phyloP scores from a whole-genome alignment of 345 rosid genomes.

The Erysimum cheiranthoides region DNA sequence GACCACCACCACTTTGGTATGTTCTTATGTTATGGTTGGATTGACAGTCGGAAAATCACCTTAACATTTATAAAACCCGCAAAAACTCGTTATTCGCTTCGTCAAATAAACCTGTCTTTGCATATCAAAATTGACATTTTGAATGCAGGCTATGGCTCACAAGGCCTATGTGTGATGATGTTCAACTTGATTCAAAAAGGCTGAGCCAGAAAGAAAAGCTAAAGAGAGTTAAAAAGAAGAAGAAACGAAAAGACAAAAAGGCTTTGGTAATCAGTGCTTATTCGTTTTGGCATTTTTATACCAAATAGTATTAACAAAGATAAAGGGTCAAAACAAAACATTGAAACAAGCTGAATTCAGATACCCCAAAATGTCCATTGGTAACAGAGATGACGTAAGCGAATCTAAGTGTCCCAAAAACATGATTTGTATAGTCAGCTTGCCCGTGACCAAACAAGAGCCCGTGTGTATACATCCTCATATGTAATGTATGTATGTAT shows the following conservation, averaged over 20 bases:
- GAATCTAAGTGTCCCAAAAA: slow-evolving; percentile 36
- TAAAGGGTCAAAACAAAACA: slow-evolving; percentile 33
- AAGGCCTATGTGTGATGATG: not conserved
- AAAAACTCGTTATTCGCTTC: no score
- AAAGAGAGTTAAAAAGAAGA: slow-evolving; percentile 14
- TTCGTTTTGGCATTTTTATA: slow-evolving; percentile 15
- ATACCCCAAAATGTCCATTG: slow-evolving; percentile 20
- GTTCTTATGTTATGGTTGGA: no score
- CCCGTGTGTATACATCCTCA: slow-evolving; percentile 15
- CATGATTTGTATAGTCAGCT: slow-evolving; percentile 23
- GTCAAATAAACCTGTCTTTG: no score
- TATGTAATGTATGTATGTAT: not conserved
- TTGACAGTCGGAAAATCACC: no score
- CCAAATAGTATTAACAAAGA: not conserved
- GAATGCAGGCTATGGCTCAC: not conserved
- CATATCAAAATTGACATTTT: no score
- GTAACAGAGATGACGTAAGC: slow-evolving; percentile 34
- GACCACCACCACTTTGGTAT: no score
- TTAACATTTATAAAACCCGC: no score
- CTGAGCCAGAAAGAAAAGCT: not conserved
- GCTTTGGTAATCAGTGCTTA: slow-evolving; percentile 36
- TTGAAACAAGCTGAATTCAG: slow-evolving; percentile 35
- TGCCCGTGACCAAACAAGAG: slow-evolving; percentile 34
- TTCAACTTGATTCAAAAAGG: not conserved
- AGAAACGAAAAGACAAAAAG: slow-evolving; percentile 15